Conservation (phyloP, 805 yeast genomes). For the Nakazawaea ishiwadae region DNA sequence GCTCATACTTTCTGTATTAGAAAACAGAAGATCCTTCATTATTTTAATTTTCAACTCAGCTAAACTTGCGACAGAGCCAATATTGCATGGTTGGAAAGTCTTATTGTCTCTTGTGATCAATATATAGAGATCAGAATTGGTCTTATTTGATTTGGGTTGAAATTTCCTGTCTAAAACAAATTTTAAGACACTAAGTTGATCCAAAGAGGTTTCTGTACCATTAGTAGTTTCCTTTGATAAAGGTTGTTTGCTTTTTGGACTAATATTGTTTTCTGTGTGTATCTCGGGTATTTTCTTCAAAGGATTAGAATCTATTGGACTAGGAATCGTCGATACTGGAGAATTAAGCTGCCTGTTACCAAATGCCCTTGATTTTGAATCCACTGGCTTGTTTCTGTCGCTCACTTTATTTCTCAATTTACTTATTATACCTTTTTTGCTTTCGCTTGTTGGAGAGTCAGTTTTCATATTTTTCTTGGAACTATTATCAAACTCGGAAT, state of each 20-base stretch:
- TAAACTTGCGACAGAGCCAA: conserved; percentile 24
- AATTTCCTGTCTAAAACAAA: conserved; percentile 29
- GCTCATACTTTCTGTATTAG: conserved; percentile 29
- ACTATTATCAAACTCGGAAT: conserved; percentile 14
- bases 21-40: conserved; percentile 30
- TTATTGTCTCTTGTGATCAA: conserved; percentile 63
- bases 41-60: conserved; percentile 36
- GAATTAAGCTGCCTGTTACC: neutral
- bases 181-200: neutral
- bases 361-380: neutral
- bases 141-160: conserved; percentile 30
- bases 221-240: conserved; percentile 5
- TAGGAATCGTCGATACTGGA: conserved; percentile 4
- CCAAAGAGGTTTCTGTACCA: conserved; percentile 2
- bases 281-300: neutral
- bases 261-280: neutral
- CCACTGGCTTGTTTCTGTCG: conserved; percentile 3
- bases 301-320: conserved; percentile 2
- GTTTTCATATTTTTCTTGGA: conserved; percentile 26
- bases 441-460: conserved; percentile 10
- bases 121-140: conserved; percentile 32
- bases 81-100: conserved; percentile 46
- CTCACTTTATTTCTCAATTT: conserved; percentile 8
- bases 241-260: neutral
- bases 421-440: conserved; percentile 10